Conservation (phyloP, 306 rosid species). For the Cucumis cinereus region DNA sequence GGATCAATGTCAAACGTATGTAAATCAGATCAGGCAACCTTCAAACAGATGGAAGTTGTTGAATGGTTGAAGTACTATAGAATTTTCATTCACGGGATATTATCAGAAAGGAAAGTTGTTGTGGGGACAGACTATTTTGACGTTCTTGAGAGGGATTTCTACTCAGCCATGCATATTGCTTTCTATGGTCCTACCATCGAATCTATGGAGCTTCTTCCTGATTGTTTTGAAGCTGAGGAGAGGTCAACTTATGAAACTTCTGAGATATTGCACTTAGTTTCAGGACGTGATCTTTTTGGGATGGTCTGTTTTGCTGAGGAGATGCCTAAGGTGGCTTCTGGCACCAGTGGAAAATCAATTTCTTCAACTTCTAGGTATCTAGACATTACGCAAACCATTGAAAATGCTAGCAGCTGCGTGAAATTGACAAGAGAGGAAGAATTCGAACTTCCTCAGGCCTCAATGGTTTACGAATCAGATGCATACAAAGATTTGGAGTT, state of each 20-base stretch:
- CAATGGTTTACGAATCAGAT: slow-evolving; percentile 28
- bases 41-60: slow-evolving; percentile 77
- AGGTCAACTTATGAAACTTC: slow-evolving; percentile 76
- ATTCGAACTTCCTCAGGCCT: slow-evolving; percentile 18
- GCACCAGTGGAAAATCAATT: slow-evolving; percentile 29
- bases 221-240: slow-evolving; percentile 95
- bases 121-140: slow-evolving; percentile 73
- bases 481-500: slow-evolving; percentile 66
- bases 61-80: slow-evolving; percentile 93
- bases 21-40: slow-evolving; percentile 23
- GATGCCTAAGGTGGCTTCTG: slow-evolving; percentile 34
- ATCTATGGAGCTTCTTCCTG: slow-evolving; percentile 70
- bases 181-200: slow-evolving; percentile 78
- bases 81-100: slow-evolving; percentile 48
- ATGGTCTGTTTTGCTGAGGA: slow-evolving; percentile 53
- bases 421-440: slow-evolving; percentile 18
- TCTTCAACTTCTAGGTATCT: slow-evolving; percentile 27
- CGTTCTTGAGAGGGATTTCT: slow-evolving; percentile 73
- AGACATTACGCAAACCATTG: slow-evolving; percentile 19
- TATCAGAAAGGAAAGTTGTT: slow-evolving; percentile 56
- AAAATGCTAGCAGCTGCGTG: slow-evolving; percentile 17
- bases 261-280: slow-evolving; percentile 88
- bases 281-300: slow-evolving; percentile 93
- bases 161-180: slow-evolving; percentile 74
- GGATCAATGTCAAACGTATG: slow-evolving; percentile 31